phyloP scores from a whole-genome alignment of 257 asterid genomes.

The Cynanchum wilfordii region DNA sequence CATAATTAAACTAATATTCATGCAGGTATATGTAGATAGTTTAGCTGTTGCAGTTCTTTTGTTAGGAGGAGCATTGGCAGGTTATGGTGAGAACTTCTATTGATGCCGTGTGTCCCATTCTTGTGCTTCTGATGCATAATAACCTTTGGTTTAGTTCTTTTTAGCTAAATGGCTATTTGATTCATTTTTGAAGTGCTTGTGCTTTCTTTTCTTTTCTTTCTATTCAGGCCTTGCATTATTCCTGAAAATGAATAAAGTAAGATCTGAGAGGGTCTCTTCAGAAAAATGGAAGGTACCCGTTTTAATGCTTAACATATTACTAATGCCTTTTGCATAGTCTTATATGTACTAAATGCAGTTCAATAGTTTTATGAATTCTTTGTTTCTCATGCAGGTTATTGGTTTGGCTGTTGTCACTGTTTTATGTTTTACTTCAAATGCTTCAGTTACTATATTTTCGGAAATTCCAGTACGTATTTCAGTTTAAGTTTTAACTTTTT shows the following conservation, averaged over 20 bases:
- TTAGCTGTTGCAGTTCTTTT: constrained; percentile 55
- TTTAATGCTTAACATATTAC: neutral
- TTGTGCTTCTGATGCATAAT: neutral
- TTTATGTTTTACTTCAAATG: constrained; percentile 79
- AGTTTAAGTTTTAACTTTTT: constrained; percentile 1
- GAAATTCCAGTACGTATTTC: constrained; percentile 64
- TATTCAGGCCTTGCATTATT: constrained; percentile 65
- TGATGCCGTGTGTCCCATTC: neutral
- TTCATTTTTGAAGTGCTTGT: neutral
- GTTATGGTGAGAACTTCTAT: constrained; percentile 61
- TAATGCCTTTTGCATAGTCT: neutral
- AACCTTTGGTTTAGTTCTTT: neutral
- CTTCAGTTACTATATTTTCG: constrained; percentile 57
- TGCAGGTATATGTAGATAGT: constrained; percentile 85
- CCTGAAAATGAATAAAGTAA: constrained; percentile 92
- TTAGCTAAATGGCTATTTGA: constrained; percentile 4
- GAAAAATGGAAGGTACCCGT: constrained; percentile 82
- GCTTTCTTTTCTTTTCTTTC: neutral
- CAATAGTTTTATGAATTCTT: neutral
- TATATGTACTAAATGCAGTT: neutral
- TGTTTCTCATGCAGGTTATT: constrained; percentile 55
- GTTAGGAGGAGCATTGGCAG: constrained; percentile 91
- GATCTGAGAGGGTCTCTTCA: constrained; percentile 75
- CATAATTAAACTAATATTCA: constrained; percentile 9
- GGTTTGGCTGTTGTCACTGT: constrained; percentile 84